phyloP scores from a whole-genome alignment of 2,329 filamentous ascomycete species.

The Arthrobotrys musiformis region DNA sequence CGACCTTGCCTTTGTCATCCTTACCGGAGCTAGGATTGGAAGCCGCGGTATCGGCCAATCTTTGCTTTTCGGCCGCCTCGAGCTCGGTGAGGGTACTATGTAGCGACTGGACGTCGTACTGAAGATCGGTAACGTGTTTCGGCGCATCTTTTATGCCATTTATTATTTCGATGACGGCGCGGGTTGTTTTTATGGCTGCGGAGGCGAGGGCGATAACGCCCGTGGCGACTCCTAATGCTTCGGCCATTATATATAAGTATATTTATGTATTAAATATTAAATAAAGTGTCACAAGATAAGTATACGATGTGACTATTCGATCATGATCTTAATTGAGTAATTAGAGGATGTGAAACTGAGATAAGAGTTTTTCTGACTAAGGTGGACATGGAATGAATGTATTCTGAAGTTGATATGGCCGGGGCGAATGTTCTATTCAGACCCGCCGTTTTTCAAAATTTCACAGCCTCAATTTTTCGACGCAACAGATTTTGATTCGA shows the following conservation, averaged over 20 bases:
- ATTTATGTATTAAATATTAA: not conserved
- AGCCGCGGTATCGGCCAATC: not conserved
- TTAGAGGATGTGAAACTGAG: too few relatives aligned
- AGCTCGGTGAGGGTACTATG: not conserved
- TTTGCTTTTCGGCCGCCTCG: not conserved
- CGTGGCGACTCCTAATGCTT: slow-evolving; percentile 5
- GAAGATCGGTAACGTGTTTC: not conserved
- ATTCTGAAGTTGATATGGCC: too few relatives aligned
- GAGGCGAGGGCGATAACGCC: slow-evolving; percentile 5
- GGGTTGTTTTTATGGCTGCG: slow-evolving; percentile 15
- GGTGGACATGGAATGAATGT: too few relatives aligned
- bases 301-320: too few relatives aligned
- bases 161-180: slow-evolving; percentile 10
- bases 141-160: slow-evolving; percentile 32
- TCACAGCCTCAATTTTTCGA: too few relatives aligned
- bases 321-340: too few relatives aligned
- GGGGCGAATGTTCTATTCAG: too few relatives aligned
- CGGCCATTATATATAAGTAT: slow-evolving; percentile 12
- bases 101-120: slow-evolving; percentile 3
- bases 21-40: not conserved
- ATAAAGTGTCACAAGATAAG: too few relatives aligned
- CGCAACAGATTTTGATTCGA: too few relatives aligned
- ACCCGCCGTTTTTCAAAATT: too few relatives aligned
- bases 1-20: not conserved
- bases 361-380: too few relatives aligned